These are phyloP conservation scores for Eucalyptus melliodora DNA, from an alignment of 345 rosid species.

Conservation along the genomic window DNA sequence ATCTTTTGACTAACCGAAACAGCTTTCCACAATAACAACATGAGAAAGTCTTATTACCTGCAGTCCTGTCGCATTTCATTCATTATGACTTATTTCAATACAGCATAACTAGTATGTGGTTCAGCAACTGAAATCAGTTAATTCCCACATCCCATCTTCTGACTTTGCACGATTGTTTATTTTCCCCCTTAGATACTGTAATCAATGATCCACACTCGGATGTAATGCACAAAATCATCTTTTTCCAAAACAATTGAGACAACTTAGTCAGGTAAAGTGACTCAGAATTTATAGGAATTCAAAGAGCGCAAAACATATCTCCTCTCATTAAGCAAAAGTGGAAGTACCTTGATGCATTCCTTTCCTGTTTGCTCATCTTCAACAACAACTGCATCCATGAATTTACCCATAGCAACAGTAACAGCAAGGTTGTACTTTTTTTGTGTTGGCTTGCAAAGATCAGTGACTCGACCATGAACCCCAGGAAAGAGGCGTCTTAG, in stretches of 20 bases:
- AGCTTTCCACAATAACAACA: not conserved
- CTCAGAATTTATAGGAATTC: not conserved
- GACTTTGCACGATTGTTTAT: not conserved
- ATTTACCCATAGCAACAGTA: slow-evolving; percentile 97
- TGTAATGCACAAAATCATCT: not conserved
- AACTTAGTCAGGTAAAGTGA: not conserved
- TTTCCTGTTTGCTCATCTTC: slow-evolving; percentile 94
- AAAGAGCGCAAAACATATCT: not conserved
- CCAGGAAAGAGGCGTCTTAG: slow-evolving; percentile 91
- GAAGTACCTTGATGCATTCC: slow-evolving; percentile 91
- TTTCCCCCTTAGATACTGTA: not conserved
- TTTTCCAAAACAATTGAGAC: not conserved
- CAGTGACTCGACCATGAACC: slow-evolving; percentile 97
- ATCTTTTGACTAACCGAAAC: not conserved
- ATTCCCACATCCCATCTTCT: not conserved
- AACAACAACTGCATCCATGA: slow-evolving; percentile 97
- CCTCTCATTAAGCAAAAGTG: not conserved
- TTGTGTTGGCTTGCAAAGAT: slow-evolving; percentile 86
- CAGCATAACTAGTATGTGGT: no score
- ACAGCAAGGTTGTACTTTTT: slow-evolving; percentile 95
- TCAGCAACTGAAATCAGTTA: no score
- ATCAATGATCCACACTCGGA: not conserved
- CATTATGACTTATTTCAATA: not conserved
- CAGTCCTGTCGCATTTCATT: not conserved
- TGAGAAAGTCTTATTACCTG: not conserved